These are phyloP conservation scores for Trypanosoma platydactyli DNA, from an alignment of 208 protist genomes.

Conservation along the genomic window DNA sequence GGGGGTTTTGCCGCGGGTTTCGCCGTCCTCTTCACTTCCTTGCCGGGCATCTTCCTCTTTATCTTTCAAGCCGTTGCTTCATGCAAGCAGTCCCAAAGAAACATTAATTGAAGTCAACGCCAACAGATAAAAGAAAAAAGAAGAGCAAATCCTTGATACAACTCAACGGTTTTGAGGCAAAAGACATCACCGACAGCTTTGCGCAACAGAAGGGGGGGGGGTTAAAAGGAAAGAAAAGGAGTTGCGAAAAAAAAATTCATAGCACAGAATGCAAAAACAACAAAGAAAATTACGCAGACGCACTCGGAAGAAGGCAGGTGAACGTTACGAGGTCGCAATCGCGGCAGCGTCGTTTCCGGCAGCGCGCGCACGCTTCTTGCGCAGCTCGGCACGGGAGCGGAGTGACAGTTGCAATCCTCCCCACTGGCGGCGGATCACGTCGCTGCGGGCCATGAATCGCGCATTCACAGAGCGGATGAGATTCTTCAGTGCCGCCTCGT, in stretches of 20 bases:
- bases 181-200: too few species aligned
- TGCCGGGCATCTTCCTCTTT: conserved; percentile 76
- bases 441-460: conserved; percentile 94
- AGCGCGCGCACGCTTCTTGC: conserved; percentile 80
- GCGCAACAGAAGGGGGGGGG: too few species aligned
- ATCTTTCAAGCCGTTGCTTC: conserved; percentile 44
- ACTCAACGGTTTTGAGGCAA: too few species aligned
- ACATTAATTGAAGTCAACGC: background rate
- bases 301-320: background rate
- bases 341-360: conserved; percentile 60
- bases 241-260: too few species aligned
- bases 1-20: conserved; percentile 40
- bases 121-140: conserved; percentile 15
- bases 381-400: conserved; percentile 74
- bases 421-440: conserved; percentile 92
- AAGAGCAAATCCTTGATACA: background rate
- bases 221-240: too few species aligned
- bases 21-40: conserved; percentile 83
- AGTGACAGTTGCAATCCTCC: conserved; percentile 92
- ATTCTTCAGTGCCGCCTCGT: conserved; percentile 91
- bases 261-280: conserved; percentile 1
- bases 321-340: conserved; percentile 15
- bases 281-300: conserved; percentile 12
- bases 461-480: conserved; percentile 92
- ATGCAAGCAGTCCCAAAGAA: too few species aligned